Percentiles rank a stretch among this genome's conserved stretches.
These are phyloP conservation scores for Diplodia sapinea DNA, from an alignment of 2,329 filamentous ascomycete species.

Conservation along the genomic window DNA sequence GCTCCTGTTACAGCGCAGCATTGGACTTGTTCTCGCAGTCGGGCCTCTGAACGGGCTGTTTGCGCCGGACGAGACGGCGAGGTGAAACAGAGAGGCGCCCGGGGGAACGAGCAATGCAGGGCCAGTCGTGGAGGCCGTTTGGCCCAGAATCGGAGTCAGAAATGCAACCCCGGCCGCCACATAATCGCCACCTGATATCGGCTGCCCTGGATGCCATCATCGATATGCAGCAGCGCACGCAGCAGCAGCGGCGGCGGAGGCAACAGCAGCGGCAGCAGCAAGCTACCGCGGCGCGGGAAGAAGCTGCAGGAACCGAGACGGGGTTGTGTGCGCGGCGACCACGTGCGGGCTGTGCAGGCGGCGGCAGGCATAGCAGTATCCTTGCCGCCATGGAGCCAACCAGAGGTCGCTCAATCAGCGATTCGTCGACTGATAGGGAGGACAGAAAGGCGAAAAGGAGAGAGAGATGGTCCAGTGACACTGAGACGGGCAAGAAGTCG, in stretches of 20 bases:
- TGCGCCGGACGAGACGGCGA: neutral
- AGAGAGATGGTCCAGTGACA: neutral
- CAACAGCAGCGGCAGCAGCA: neutral
- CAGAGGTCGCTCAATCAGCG: neutral
- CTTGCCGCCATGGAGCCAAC: neutral
- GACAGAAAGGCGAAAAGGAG: neutral
- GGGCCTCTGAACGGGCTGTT: neutral
- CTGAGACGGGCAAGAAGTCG: neutral
- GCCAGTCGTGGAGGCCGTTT: neutral
- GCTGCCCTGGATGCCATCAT: constrained; percentile 1
- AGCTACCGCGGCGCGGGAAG: neutral
- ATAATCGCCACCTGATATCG: constrained; percentile 25
- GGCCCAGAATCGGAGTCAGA: neutral
- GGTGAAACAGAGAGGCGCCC: constrained; percentile 7
- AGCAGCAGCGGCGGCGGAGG: neutral
- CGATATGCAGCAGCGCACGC: neutral
- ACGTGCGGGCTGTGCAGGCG: neutral
- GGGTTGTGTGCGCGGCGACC: constrained; percentile 4
- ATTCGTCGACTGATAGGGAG: neutral
- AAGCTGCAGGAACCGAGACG: constrained; percentile 27
- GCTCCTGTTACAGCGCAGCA: constrained; percentile 9
- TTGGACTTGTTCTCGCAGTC: neutral
- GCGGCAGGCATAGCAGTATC: constrained; percentile 5
- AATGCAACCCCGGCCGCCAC: constrained; percentile 24
- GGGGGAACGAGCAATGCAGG: neutral